These are phyloP conservation scores for Populus simonii DNA, from an alignment of 345 rosid genomes.

Conservation along the genomic window DNA sequence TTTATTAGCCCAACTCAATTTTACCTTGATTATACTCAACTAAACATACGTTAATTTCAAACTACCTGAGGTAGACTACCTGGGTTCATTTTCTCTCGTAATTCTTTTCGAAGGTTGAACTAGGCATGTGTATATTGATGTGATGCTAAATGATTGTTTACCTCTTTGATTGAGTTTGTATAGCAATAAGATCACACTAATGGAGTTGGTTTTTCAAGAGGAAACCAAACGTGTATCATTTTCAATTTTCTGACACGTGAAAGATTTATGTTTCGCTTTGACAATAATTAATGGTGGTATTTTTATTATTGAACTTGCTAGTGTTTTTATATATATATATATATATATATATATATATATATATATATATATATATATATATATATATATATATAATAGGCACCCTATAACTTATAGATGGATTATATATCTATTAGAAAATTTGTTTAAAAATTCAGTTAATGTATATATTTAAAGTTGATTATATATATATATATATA, in stretches of 20 bases:
- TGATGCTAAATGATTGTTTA: background rate
- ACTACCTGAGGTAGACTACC: background rate
- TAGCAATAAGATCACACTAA: background rate
- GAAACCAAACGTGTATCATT: background rate
- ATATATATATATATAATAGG: too few species aligned
- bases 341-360: too few species aligned
- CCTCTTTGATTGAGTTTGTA: background rate
- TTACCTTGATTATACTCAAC: background rate
- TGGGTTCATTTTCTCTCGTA: background rate
- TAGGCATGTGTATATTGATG: background rate
- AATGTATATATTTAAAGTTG: too few species aligned
- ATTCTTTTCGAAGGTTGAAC: background rate
- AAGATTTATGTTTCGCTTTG: too few species aligned
- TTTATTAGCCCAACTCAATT: background rate
- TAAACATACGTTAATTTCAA: background rate
- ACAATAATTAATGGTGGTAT: too few species aligned
- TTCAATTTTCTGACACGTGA: background rate
- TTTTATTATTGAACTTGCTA: too few species aligned
- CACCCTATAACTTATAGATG: too few species aligned
- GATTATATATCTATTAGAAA: too few species aligned
- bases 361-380: too few species aligned
- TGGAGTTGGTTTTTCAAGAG: background rate
- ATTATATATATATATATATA: too few species aligned
- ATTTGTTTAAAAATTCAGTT: too few species aligned
- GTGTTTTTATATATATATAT: too few species aligned